These are phyloP conservation scores for Zygosaccharomyces siamensis DNA, from an alignment of 805 yeast species.

Conservation along the genomic window DNA sequence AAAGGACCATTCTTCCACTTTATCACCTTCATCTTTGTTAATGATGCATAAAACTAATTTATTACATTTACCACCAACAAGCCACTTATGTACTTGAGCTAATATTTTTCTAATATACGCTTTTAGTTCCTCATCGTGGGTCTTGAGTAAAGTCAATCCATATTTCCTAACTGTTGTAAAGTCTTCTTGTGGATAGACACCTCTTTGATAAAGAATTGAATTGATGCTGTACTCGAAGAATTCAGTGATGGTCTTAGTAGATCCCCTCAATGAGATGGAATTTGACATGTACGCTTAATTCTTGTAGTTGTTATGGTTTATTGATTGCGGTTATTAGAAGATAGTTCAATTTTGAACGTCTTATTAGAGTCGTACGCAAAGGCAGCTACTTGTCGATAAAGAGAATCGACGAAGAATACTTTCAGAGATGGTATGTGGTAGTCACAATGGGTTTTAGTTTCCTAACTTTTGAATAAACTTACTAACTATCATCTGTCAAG, in stretches of 20 bases:
- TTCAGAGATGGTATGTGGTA: conserved; percentile 11
- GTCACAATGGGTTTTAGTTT: not conserved
- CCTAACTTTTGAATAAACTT: not conserved
- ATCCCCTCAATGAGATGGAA: conserved; percentile 57
- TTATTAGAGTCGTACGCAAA: not conserved
- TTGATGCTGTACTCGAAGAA: conserved; percentile 79
- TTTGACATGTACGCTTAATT: conserved; percentile 14
- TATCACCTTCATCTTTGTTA: conserved; percentile 59
- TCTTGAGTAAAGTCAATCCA: conserved; percentile 67
- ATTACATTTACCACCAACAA: conserved; percentile 60
- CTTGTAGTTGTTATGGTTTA: not conserved
- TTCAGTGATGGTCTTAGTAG: conserved; percentile 73
- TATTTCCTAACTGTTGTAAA: conserved; percentile 73
- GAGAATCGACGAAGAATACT: not conserved
- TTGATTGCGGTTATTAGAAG: not conserved
- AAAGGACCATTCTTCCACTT: conserved; percentile 85
- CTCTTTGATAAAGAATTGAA: conserved; percentile 80
- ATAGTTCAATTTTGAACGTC: not conserved
- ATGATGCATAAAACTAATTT: conserved; percentile 70
- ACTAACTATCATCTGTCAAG: conserved; percentile 34
- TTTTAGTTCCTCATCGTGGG: conserved; percentile 71
- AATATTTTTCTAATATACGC: conserved; percentile 62
- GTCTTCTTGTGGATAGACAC: conserved; percentile 84
- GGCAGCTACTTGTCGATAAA: not conserved
- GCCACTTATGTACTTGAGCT: conserved; percentile 69